Evolutionary conservation across 768 basidiomycete species (phyloP), one percentile per base, ranked within the genome.

Genomic region (Mycena belliarum): DNA sequence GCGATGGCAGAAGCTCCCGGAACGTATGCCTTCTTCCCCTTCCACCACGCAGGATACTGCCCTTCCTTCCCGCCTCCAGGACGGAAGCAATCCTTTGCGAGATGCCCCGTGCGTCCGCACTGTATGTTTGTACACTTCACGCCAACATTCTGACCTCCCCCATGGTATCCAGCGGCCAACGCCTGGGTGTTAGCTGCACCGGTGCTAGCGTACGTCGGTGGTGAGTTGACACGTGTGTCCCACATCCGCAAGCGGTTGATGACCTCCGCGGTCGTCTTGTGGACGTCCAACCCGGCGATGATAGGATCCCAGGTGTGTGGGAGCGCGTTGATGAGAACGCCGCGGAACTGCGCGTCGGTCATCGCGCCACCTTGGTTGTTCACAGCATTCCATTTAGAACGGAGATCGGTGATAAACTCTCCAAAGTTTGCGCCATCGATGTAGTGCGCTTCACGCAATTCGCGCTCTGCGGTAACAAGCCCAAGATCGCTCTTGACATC

Each of bases 61-160:
- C 68, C 70, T 45, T 67, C 69, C 29, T 68, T 69, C 10, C 69
- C 70, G 12, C 70, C 66, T 20, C 70, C 68, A 24, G 59, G 57
- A n/a, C 42, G 48, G 65, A 66, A 71, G 37, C 70, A 71, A 18
- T 69, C 61, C 15, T 53, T 53, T 14, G 44, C 53, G 0, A 57
- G 2, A 25, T 70, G 69, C 0, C 69, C 62, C 10, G 0, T 12
- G 1, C 29, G 12, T 11, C 48, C 16, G 50, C 69, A 71, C 12
- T 35, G 33, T 14, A 15, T 10, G 35, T 68, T 69, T 18, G 15
- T 37, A 32, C 69, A 68, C 37, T 21, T 60, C 23, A 49, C 38
- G 16, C 32, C 45, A 8, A 16, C 21, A 15, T 59, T 54, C 7
- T 35, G 16, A 8, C 33, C 33, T 4, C 33, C 33, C 4, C 33